Percentiles rank a stretch among this genome's conserved stretches.
phyloP scores from a whole-genome alignment of 2,329 filamentous ascomycete species.

The Gnomoniopsis smithogilvyi region DNA sequence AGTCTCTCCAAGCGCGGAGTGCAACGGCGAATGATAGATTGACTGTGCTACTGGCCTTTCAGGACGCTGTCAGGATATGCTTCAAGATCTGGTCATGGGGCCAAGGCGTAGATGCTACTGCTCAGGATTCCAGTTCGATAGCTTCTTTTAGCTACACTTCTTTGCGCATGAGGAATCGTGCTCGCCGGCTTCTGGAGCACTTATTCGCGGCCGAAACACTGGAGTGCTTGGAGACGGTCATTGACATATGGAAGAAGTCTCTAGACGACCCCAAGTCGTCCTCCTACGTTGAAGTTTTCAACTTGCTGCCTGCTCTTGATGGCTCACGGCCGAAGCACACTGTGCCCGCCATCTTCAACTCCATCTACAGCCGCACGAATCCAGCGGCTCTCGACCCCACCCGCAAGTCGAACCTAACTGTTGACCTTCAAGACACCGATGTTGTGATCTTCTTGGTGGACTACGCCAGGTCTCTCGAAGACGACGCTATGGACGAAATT shows the following conservation, averaged over 20 bases:
- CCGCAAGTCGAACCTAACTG: conserved; percentile 83
- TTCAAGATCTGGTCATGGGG: conserved; percentile 97
- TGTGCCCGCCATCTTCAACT: conserved; percentile 91
- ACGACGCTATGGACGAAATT: conserved; percentile 97
- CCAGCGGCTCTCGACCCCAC: conserved; percentile 73
- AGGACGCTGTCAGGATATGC: conserved; percentile 90
- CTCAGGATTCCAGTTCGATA: conserved; percentile 63
- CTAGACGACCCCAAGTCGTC: conserved; percentile 42
- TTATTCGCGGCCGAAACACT: conserved; percentile 88
- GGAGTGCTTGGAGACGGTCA: conserved; percentile 88
- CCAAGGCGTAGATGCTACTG: conserved; percentile 54
- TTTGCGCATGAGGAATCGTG: conserved; percentile 83
- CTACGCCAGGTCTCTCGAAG: conserved; percentile 85
- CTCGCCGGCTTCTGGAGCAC: conserved; percentile 84
- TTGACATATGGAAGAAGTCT: conserved; percentile 72
- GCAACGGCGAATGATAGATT: conserved; percentile 89
- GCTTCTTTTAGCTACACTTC: conserved; percentile 92
- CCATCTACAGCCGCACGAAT: conserved; percentile 92
- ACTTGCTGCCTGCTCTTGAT: conserved; percentile 85
- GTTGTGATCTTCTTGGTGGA: conserved; percentile 86
- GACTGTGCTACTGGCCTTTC: conserved; percentile 92
- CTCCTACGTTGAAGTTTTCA: conserved; percentile 68
- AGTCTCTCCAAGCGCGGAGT: conserved; percentile 72
- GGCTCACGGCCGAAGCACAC: conserved; percentile 88
- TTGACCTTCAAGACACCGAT: conserved; percentile 78